Evolutionary conservation across 805 yeast species (phyloP), one percentile per base, ranked within the genome.

Genomic region (Naumovozyma castellii): DNA sequence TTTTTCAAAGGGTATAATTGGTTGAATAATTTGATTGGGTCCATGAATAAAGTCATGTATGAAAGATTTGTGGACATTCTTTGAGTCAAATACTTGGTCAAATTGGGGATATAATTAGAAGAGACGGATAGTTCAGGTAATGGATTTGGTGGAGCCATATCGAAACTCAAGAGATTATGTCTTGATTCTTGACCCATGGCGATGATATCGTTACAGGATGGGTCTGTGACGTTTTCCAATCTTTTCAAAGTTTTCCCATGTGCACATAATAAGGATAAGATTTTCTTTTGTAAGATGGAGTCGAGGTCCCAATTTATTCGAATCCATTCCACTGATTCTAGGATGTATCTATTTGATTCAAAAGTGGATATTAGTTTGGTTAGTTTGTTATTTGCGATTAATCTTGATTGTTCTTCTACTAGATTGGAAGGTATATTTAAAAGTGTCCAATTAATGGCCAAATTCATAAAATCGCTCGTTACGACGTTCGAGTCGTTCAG

Each of bases 281-380:
- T 53, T 14, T 41, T 38, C 34, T 41, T 52, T 43, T 67, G 71
- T 12, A 56, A 39, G 1, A 32, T 33, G 1, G 61, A 40, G 38
- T 62, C 61, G 20, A 67, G 46, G 49, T 67, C 72, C 72, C 72
- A 67, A 43, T 67, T 67, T 31, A 67, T 54, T 39, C 72, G 47
- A 3, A 67, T 57, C 59, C 69, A 66, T 22, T 54, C 55, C 3
- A 67, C 57, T 18, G 57, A 45, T 14, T 55, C 49, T 18, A 56
- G 32, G 10, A 56, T 52, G 1, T 45, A 42, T 6, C 19, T 8
- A 37, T 59, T 59, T 18, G 49, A 44, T 9, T 44, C 34, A 4
- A 66, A 39, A 0, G 66, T 47, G 10, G 50, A 30, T 2, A 65
- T 49, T 14, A 67, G 45, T 29, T 43, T 39, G 13, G 25, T 18